These are phyloP conservation scores for Tetrapisispora fleetii DNA, from an alignment of 805 yeast species.

Conservation along the genomic window DNA sequence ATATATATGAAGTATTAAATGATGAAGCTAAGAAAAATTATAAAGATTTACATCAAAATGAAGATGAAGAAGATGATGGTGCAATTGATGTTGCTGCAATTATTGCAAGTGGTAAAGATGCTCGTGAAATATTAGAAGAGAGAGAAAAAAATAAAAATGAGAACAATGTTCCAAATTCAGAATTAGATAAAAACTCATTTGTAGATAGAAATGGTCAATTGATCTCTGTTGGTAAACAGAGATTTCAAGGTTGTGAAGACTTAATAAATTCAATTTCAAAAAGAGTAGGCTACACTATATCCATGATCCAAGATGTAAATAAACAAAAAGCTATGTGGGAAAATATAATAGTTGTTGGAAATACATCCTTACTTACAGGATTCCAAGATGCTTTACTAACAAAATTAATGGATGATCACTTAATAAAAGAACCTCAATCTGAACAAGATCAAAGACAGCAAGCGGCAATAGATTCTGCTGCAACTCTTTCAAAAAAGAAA, in stretches of 20 bases:
- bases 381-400: conserved; percentile 60
- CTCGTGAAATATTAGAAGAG: conserved; percentile 60
- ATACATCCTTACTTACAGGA: conserved; percentile 67
- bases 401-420: conserved; percentile 45
- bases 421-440: conserved; percentile 31
- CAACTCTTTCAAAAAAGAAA: conserved; percentile 23
- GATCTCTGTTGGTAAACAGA: conserved; percentile 74
- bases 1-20: conserved; percentile 69
- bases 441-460: conserved; percentile 23
- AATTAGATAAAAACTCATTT: conserved; percentile 65
- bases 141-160: conserved; percentile 41
- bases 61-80: conserved; percentile 49
- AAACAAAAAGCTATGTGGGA: conserved; percentile 80
- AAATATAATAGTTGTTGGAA: conserved; percentile 69
- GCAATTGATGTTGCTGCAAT: conserved; percentile 82
- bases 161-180: conserved; percentile 43
- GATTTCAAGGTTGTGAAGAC: conserved; percentile 69
- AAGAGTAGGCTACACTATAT: conserved; percentile 43
- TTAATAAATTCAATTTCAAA: conserved; percentile 47
- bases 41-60: conserved; percentile 43
- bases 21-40: conserved; percentile 55
- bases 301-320: conserved; percentile 53
- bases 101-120: conserved; percentile 61
- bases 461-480: conserved; percentile 23
- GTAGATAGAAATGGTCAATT: conserved; percentile 46